Evolutionary conservation across 208 protist genomes (phyloP).

Genomic region (Leishmania arabica): DNA sequence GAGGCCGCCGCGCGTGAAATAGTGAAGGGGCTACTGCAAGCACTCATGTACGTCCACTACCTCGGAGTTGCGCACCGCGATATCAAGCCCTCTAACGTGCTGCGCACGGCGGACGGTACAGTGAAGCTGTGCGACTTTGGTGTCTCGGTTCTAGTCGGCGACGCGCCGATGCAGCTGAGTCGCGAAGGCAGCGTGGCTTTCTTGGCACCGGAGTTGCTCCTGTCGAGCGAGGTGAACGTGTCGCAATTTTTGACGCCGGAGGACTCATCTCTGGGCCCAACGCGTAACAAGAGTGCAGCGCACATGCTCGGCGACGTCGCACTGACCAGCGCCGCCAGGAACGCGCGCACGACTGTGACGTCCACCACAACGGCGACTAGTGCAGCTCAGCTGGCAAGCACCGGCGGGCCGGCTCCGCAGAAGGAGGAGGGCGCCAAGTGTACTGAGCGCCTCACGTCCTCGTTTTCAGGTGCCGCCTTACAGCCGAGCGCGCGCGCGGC

Average conservation of each 20-base stretch:
- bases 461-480: background rate
- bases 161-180: constrained; percentile 23
- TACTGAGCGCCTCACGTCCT: background rate
- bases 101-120: constrained; percentile 51
- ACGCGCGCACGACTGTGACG: background rate
- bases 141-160: constrained; percentile 54
- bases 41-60: constrained; percentile 54
- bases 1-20: constrained; percentile 38
- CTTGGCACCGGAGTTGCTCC: constrained; percentile 71
- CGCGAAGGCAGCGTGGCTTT: constrained; percentile 74
- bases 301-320: background rate
- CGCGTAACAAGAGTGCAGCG: background rate
- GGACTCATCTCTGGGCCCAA: constrained; percentile 14
- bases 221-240: constrained; percentile 35
- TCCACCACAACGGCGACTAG: background rate
- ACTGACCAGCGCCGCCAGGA: background rate
- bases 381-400: background rate
- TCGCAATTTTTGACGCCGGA: constrained; percentile 27
- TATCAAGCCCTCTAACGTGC: constrained; percentile 79
- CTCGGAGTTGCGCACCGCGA: constrained; percentile 72
- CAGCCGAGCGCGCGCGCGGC: background rate
- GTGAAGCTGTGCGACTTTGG: constrained; percentile 84
- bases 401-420: too few relatives aligned
- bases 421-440: background rate
- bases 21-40: constrained; percentile 39